phyloP scores from a whole-genome alignment of 768 basidiomycete species.

The Pulveroboletus sp. region DNA sequence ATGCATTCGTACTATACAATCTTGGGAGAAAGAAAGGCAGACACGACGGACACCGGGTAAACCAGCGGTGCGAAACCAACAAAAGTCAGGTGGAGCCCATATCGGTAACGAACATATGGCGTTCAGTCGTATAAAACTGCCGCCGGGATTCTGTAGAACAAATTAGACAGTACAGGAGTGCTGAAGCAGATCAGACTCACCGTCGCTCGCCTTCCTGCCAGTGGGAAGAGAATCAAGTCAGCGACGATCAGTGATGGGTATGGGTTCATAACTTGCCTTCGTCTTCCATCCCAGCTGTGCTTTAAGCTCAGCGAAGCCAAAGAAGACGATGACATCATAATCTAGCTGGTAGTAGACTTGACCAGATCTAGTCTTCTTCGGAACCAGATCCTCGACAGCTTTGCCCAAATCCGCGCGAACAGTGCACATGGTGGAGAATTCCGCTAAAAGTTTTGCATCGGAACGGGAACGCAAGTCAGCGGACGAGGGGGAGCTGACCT shows the following conservation, averaged over 20 bases:
- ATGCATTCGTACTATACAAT: no score
- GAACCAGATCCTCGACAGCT: not conserved
- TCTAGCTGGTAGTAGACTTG: slow-evolving; percentile 9
- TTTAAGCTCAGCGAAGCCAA: slow-evolving; percentile 8
- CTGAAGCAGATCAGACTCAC: not conserved
- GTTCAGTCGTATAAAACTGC: not conserved
- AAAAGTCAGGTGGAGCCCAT: not conserved
- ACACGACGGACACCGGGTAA: not conserved
- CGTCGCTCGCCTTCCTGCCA: slow-evolving; percentile 2
- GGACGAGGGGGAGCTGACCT: not conserved
- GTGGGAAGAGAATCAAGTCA: not conserved
- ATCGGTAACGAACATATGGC: no score
- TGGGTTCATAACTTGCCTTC: not conserved
- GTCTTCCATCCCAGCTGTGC: slow-evolving; percentile 10
- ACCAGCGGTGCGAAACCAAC: not conserved
- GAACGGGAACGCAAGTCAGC: not conserved
- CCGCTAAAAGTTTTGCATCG: not conserved
- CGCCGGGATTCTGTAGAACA: not conserved
- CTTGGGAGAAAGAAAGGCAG: not conserved
- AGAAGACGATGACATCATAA: slow-evolving; percentile 13
- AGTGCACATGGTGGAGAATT: slow-evolving; percentile 5
- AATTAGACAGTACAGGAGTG: not conserved
- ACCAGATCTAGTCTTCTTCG: not conserved
- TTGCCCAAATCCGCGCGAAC: not conserved
- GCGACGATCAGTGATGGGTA: not conserved